Evolutionary conservation across 192 early-diverging fungal species (phyloP), one percentile per base, ranked within the genome.

Genomic region (Coemansia sp.): DNA sequence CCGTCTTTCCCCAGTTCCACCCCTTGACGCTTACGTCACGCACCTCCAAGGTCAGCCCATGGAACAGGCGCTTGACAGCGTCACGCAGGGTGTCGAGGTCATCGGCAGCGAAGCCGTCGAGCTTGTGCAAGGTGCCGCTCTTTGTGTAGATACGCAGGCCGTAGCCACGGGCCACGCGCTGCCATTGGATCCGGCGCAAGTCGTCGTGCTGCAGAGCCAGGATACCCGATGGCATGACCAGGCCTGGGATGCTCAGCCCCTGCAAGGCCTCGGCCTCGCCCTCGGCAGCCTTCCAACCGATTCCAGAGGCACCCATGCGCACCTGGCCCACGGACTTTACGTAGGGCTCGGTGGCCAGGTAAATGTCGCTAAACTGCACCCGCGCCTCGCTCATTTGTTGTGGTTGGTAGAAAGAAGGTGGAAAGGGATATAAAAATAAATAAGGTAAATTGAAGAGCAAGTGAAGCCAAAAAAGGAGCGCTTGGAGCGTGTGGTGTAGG

Each of bases 1-100:
- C 90, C 17, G 85, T 79, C 58, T 85, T 81, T 45, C 96, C 96
- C 96, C 96, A 99, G 78, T 99, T 97, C 87, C 92, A 95, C 24
- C 95, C 95, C 53, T 86, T 87, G 9, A 94, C 65, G 53, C 91
- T 91, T 39, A 90, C 64, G 53, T 99, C 94, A 56, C 85, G 87
- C 20, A 71, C 60, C 53, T 97, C 93, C 15, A 98, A 62, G 0
- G 68, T 74, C 36, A 90, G 63, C n/a, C 71, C 72, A 35, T 83
- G 77, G 71, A 94, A 95, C 50, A 85, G 78, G 6, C 66, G 50
- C 53, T 83, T 87, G 30, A 91, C 52, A 3, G 82, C 64, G 18
- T 90, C 82, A 20, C 79, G 80, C 29, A 99, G 60, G n/a, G 75
- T 65, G n/a, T 95, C 94, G 53, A 81, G 91, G 50, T 89, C 81